Conservation (phyloP, 2,329 filamentous ascomycete species). For the Dactylonectria estremocensis region DNA sequence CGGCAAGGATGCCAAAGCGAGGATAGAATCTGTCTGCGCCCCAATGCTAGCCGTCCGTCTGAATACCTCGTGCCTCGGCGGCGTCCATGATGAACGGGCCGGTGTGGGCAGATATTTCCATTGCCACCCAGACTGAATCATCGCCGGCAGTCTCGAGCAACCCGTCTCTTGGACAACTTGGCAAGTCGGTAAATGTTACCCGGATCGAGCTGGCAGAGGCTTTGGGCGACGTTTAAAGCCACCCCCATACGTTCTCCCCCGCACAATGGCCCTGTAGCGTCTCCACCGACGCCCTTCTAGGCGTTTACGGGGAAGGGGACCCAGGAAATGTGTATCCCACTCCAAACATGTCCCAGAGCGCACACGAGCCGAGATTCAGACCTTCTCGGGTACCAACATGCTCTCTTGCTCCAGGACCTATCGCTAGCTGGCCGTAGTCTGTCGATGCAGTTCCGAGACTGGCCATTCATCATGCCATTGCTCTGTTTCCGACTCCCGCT, state of each 20-base stretch:
- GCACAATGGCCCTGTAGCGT: background rate
- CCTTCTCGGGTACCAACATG: slow-evolving; percentile 40
- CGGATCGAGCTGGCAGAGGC: background rate
- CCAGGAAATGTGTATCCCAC: slow-evolving; percentile 31
- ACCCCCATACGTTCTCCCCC: background rate
- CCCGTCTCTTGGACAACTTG: background rate
- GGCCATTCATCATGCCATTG: slow-evolving; percentile 19
- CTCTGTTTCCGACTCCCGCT: slow-evolving; percentile 1
- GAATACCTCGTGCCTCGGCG: too few species aligned
- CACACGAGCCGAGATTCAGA: background rate
- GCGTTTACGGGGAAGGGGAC: background rate
- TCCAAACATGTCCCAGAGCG: slow-evolving; percentile 7
- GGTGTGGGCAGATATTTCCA: background rate
- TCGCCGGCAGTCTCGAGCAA: background rate
- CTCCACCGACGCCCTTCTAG: background rate
- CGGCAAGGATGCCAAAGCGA: background rate
- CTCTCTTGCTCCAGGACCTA: slow-evolving; percentile 29
- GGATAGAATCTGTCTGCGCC: background rate
- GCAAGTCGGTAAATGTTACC: slow-evolving; percentile 22
- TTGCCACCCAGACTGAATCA: background rate
- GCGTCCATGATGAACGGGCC: background rate
- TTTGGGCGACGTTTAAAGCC: background rate
- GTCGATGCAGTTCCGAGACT: slow-evolving; percentile 15
- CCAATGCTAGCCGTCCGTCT: background rate
- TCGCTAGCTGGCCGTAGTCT: background rate